Conservation (phyloP, 2,329 filamentous ascomycete species). For the Xylariomycetidae sp. region DNA sequence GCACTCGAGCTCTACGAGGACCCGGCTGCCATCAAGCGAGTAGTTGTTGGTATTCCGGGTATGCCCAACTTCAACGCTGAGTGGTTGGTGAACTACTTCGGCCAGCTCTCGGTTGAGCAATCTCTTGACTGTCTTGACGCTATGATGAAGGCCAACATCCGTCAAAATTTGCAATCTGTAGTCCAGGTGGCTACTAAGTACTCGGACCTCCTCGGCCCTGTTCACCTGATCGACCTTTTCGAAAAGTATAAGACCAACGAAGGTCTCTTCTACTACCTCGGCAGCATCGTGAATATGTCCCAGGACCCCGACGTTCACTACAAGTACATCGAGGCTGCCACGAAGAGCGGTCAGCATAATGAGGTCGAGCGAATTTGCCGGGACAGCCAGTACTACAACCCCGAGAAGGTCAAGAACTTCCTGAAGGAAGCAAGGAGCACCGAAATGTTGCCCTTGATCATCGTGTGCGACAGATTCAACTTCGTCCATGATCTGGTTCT, state of each 20-base stretch:
- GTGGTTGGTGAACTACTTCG: constrained; percentile 90
- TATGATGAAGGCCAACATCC: constrained; percentile 95
- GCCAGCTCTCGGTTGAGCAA: constrained; percentile 90
- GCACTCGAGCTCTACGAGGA: constrained; percentile 95
- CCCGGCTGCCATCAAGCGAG: constrained; percentile 82
- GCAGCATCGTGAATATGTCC: constrained; percentile 94
- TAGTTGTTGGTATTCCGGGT: constrained; percentile 74
- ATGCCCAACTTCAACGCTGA: constrained; percentile 85
- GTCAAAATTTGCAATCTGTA: constrained; percentile 91
- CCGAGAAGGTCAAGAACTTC: constrained; percentile 98
- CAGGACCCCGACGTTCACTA: constrained; percentile 95
- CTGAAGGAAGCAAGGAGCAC: constrained; percentile 90
- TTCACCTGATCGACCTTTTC: constrained; percentile 82
- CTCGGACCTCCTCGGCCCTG: constrained; percentile 88
- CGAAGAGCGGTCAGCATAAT: constrained; percentile 85
- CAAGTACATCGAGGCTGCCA: constrained; percentile 98
- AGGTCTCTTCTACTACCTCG: constrained; percentile 96
- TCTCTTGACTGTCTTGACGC: constrained; percentile 90
- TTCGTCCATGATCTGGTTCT: constrained; percentile 96
- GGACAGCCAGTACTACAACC: constrained; percentile 84
- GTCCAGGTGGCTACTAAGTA: constrained; percentile 97
- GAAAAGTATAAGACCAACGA: constrained; percentile 98
- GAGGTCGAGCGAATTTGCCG: constrained; percentile 97
- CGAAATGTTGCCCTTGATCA: constrained; percentile 93
- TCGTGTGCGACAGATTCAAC: constrained; percentile 98